Evolutionary conservation across 345 rosid species (phyloP).

Genomic region (Rhodamnia rubescens): DNA sequence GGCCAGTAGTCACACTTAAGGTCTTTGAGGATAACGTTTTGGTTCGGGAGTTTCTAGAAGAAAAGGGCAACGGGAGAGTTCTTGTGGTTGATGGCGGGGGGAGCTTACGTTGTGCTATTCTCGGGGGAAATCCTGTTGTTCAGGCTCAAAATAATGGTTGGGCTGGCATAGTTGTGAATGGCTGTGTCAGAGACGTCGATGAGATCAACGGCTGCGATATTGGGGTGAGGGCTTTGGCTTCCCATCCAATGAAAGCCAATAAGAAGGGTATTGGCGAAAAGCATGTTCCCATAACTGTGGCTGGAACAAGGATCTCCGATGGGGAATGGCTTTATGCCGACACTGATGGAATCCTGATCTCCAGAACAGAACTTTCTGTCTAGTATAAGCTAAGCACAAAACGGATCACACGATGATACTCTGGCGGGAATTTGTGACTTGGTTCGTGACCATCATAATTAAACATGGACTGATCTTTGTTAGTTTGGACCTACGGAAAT

Average conservation of each 20-base stretch:
- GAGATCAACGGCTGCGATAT: slow-evolving; percentile 48
- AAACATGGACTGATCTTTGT: not conserved
- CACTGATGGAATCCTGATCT: slow-evolving; percentile 11
- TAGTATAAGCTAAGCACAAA: not conserved
- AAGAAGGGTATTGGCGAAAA: slow-evolving; percentile 18
- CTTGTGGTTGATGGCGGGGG: slow-evolving; percentile 17
- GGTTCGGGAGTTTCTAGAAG: slow-evolving; percentile 42
- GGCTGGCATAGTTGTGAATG: slow-evolving; percentile 45
- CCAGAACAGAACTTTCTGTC: slow-evolving; percentile 6
- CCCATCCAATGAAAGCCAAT: slow-evolving; percentile 45
- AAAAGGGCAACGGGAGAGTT: slow-evolving; percentile 26
- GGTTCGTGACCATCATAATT: not conserved
- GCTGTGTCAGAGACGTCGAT: slow-evolving; percentile 39
- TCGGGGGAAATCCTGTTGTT: slow-evolving; percentile 17
- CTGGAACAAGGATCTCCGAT: slow-evolving; percentile 12
- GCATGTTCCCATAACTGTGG: slow-evolving; percentile 9
- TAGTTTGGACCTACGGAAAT: not conserved
- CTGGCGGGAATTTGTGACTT: not conserved
- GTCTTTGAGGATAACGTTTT: slow-evolving; percentile 43
- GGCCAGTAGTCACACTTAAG: slow-evolving; percentile 41
- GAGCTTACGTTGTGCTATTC: slow-evolving; percentile 12
- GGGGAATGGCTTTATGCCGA: slow-evolving; percentile 14
- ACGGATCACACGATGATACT: not conserved
- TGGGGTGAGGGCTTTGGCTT: slow-evolving; percentile 39
- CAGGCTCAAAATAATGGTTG: slow-evolving; percentile 43